These are phyloP conservation scores for Suhomyces guaymorum DNA, from an alignment of 1,139 yeast species.

Conservation along the genomic window DNA sequence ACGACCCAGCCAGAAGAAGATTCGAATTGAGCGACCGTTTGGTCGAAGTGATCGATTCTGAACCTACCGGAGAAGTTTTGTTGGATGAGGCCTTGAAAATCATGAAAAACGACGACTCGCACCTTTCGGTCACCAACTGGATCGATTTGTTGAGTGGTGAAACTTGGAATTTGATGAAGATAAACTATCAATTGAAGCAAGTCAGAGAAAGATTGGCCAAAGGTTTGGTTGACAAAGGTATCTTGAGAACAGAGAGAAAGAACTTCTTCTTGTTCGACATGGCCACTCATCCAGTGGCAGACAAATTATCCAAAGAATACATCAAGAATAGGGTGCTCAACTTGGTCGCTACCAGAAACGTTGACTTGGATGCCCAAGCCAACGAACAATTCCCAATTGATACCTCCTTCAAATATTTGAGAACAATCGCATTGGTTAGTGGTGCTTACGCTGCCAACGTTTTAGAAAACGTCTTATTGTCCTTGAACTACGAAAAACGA, in stretches of 20 bases:
- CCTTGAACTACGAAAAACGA: slow-evolving; percentile 82
- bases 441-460: slow-evolving; percentile 97
- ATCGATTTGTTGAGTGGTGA: slow-evolving; percentile 92
- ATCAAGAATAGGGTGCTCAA: slow-evolving; percentile 72
- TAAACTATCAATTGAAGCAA: slow-evolving; percentile 92
- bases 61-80: slow-evolving; percentile 91
- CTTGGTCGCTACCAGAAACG: slow-evolving; percentile 69
- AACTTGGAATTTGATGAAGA: slow-evolving; percentile 95
- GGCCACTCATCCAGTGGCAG: slow-evolving; percentile 98
- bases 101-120: slow-evolving; percentile 82
- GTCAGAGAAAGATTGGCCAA: slow-evolving; percentile 95
- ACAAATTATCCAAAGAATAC: slow-evolving; percentile 75
- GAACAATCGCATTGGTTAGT: slow-evolving; percentile 81
- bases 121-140: slow-evolving; percentile 87
- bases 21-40: slow-evolving; percentile 85
- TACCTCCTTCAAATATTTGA: slow-evolving; percentile 67
- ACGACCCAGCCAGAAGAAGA: slow-evolving; percentile 91
- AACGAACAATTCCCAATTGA: slow-evolving; percentile 68
- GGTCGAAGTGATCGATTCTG: slow-evolving; percentile 81
- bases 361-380: slow-evolving; percentile 49
- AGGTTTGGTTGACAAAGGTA: slow-evolving; percentile 97
- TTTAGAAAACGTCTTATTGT: slow-evolving; percentile 81
- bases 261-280: slow-evolving; percentile 92
- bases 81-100: slow-evolving; percentile 89
- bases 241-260: slow-evolving; percentile 90